Evolutionary conservation across 345 rosid genomes (phyloP).

Genomic region (Linum trigynum): DNA sequence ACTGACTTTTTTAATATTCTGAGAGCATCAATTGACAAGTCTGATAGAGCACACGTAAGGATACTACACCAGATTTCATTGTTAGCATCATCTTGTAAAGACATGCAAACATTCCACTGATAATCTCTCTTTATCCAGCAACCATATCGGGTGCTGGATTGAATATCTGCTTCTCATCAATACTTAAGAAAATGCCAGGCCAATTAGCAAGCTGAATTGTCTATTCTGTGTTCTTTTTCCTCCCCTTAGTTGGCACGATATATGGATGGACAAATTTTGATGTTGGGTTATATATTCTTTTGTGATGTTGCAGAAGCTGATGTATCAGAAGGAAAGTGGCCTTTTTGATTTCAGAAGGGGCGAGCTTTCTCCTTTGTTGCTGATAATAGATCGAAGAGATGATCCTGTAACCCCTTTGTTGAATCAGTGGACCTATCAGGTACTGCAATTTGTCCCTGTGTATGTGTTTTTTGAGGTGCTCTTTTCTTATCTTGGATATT

Average conservation of each 20-base stretch:
- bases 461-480: constrained; percentile 8
- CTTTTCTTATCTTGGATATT: neutral
- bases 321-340: constrained; percentile 97
- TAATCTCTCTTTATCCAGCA: no score
- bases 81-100: no score
- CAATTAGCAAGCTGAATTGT: no score
- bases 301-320: constrained; percentile 60
- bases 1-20: no score
- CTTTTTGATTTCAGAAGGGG: constrained; percentile 89
- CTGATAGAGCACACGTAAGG: neutral
- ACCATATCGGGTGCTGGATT: no score
- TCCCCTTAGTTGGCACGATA: neutral
- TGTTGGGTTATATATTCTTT: constrained; percentile 4
- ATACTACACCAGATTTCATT: no score
- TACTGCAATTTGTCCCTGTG: constrained; percentile 21
- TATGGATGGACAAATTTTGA: neutral
- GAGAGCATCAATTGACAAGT: neutral
- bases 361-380: constrained; percentile 79
- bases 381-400: constrained; percentile 88
- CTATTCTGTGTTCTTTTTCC: no score
- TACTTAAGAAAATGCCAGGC: no score
- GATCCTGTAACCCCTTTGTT: constrained; percentile 91
- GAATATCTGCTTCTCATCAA: no score
- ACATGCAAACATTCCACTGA: no score
- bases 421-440: constrained; percentile 99